These are phyloP conservation scores for Casaregolazyma suthepensis DNA, from an alignment of 1,139 yeast species.

Conservation along the genomic window DNA sequence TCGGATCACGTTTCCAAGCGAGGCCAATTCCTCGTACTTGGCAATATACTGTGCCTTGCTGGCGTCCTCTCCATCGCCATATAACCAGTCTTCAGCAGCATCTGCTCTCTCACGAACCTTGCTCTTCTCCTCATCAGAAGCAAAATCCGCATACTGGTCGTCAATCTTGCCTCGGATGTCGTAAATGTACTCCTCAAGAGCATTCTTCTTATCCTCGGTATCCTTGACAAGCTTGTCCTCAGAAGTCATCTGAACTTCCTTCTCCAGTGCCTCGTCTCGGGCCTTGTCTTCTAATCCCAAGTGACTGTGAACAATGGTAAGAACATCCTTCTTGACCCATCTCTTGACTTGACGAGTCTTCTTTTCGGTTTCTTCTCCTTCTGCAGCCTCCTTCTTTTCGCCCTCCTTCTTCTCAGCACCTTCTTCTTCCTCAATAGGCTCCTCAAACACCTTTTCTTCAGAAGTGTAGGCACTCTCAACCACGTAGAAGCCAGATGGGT, in stretches of 20 bases:
- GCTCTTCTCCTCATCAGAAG: slow-evolving; percentile 83
- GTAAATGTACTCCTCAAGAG: slow-evolving; percentile 96
- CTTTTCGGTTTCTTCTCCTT: slow-evolving; percentile 49
- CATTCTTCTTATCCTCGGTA: slow-evolving; percentile 98
- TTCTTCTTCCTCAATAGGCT: slow-evolving; percentile 38
- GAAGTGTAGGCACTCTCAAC: slow-evolving; percentile 93
- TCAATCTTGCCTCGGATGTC: slow-evolving; percentile 96
- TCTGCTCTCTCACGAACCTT: slow-evolving; percentile 65
- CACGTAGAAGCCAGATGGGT: slow-evolving; percentile 92
- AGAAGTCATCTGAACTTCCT: slow-evolving; percentile 75
- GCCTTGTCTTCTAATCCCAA: slow-evolving; percentile 56
- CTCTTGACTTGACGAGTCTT: slow-evolving; percentile 88
- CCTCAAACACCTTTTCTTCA: slow-evolving; percentile 86
- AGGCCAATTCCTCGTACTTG: slow-evolving; percentile 93
- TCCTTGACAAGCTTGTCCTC: slow-evolving; percentile 96
- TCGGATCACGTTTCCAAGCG: slow-evolving; percentile 88
- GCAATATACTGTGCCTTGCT: slow-evolving; percentile 97
- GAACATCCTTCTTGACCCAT: slow-evolving; percentile 85
- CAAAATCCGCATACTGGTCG: slow-evolving; percentile 83
- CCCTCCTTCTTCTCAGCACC: slow-evolving; percentile 8
- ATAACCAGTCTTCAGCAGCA: slow-evolving; percentile 97
- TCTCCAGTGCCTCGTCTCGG: slow-evolving; percentile 63
- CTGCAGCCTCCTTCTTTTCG: slow-evolving; percentile 37
- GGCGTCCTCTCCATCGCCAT: slow-evolving; percentile 95
- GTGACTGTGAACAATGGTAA: slow-evolving; percentile 53